A percentile compares a stretch with the other conserved stretches of the same genome.
phyloP scores from a whole-genome alignment of 139 green algal genomes.

The Edaphochlamys debaryana region DNA sequence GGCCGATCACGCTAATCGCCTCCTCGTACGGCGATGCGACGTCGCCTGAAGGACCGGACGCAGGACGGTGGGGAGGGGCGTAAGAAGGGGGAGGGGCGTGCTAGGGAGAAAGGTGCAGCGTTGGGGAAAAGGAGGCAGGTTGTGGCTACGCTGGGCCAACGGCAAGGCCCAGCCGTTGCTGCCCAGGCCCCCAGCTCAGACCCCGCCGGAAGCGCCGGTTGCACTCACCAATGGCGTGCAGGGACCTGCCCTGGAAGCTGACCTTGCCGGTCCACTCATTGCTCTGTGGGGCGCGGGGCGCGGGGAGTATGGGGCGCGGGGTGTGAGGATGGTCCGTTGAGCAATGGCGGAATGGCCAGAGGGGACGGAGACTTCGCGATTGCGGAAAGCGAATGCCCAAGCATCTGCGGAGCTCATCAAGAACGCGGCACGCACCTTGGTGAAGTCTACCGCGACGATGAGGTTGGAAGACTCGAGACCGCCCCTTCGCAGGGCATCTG shows the following conservation, averaged over 20 bases:
- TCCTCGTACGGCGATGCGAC: constrained; percentile 67
- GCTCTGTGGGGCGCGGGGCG: constrained; percentile 22
- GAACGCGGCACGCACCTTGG: constrained; percentile 58
- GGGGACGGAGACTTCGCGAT: too few relatives aligned
- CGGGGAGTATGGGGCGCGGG: too few relatives aligned
- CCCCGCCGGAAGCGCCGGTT: background rate
- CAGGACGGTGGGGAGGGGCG: too few relatives aligned
- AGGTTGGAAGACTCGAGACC: constrained; percentile 74
- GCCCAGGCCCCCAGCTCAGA: too few relatives aligned
- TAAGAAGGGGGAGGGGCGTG: background rate
- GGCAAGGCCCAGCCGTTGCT: too few relatives aligned
- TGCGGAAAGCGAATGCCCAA: too few relatives aligned
- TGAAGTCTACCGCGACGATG: constrained; percentile 76
- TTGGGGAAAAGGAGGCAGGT: background rate
- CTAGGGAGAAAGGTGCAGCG: background rate
- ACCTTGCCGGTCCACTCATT: constrained; percentile 71
- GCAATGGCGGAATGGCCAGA: too few relatives aligned
- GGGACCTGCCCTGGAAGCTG: constrained; percentile 52
- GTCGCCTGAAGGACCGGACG: background rate
- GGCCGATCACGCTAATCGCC: constrained; percentile 58
- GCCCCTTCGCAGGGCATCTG: constrained; percentile 51
- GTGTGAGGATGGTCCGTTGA: background rate
- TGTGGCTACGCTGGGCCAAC: too few relatives aligned
- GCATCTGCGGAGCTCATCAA: too few relatives aligned
- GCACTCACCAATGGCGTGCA: constrained; percentile 51